Percentiles rank a stretch among this genome's conserved stretches.
Evolutionary conservation across 805 yeast species (phyloP).

Genomic region (Starmerella sirachaensis): DNA sequence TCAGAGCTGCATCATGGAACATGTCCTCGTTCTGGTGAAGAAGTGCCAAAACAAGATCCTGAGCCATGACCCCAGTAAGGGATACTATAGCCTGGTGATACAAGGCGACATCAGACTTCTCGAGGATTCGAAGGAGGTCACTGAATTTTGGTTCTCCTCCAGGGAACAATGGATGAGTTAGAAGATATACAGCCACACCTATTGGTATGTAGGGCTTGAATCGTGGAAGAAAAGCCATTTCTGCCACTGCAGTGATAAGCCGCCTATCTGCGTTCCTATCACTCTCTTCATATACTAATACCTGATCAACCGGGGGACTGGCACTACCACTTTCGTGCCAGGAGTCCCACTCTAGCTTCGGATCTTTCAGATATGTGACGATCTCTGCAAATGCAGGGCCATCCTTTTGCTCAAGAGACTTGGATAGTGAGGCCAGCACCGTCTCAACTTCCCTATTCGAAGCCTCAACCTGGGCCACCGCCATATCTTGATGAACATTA

Average conservation of each 20-base stretch:
- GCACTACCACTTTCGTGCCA: slow-evolving; percentile 12
- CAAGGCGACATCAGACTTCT: slow-evolving; percentile 43
- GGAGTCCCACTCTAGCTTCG: slow-evolving; percentile 13
- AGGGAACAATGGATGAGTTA: slow-evolving; percentile 85
- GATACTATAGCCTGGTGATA: slow-evolving; percentile 74
- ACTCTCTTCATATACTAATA: slow-evolving; percentile 45
- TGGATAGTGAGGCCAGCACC: slow-evolving; percentile 34
- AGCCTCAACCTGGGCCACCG: slow-evolving; percentile 32
- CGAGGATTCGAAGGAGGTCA: slow-evolving; percentile 39
- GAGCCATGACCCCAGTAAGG: slow-evolving; percentile 54
- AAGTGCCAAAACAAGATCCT: slow-evolving; percentile 53
- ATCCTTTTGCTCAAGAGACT: slow-evolving; percentile 32
- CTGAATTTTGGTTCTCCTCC: slow-evolving; percentile 34
- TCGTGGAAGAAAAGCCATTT: slow-evolving; percentile 31
- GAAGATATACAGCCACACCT: slow-evolving; percentile 51
- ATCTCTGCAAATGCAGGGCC: slow-evolving; percentile 15
- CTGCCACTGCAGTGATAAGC: slow-evolving; percentile 39
- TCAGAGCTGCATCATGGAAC: slow-evolving; percentile 52
- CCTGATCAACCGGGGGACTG: slow-evolving; percentile 26
- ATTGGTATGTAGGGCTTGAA: slow-evolving; percentile 35
- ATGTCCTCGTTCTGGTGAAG: slow-evolving; percentile 47
- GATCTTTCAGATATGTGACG: slow-evolving; percentile 17
- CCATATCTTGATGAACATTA: slow-evolving; percentile 6
- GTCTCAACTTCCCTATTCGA: slow-evolving; percentile 28
- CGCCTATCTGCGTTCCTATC: slow-evolving; percentile 54